Base-by-base conservation (phyloP, 768 basidiomycete species). In the Arthromyces matolae region DNA sequence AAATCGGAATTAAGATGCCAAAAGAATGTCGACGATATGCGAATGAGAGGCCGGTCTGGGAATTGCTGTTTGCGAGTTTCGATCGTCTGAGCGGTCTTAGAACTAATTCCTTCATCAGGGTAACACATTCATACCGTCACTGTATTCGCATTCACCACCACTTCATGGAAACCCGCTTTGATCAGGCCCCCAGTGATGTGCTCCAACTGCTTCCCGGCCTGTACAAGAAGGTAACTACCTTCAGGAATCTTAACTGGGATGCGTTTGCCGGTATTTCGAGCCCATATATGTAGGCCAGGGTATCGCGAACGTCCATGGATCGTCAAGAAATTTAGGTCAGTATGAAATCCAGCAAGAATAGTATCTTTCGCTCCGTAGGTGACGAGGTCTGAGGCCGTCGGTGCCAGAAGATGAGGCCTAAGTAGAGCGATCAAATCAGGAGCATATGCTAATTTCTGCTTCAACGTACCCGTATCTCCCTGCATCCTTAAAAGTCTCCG, bases 11-110 rank as follows among this genome's bases (percentile, higher is more conserved):
- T 89, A 10, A 96, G 76, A 60, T 93, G 92, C 88, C 89, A 95
- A 73, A 96, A 96, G 66, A 94, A 93, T 0, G 93, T 97, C 2
- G 91, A 94, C 3, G 93, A 94, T 54, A 98, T 93, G n/a, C 94
- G 85, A 55, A 94, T 90, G 28, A 87, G 71, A 10, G 94, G 94
- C n/a, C 94, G 83, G 45, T 80, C 75, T 2, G 91, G 83, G 50
- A 69, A 72, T 50, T 78, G 71, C 9, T 55, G 53, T 55, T 76
- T 84, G 33, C 87, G 78, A 42, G 71, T 68, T 45, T 80, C 76
- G 41, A 93, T 81, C 13, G 79, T 73, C 86, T 46, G 20, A 31
- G 16, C 31, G 9, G 20, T 31, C 8, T n/a, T 12, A 20, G 8
- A 33, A n/a, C 27, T 16, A 6, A 9, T 5, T 10, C 5, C 24